Conservation (phyloP, 78 protist species). For the Cavenderia fasciculata region DNA sequence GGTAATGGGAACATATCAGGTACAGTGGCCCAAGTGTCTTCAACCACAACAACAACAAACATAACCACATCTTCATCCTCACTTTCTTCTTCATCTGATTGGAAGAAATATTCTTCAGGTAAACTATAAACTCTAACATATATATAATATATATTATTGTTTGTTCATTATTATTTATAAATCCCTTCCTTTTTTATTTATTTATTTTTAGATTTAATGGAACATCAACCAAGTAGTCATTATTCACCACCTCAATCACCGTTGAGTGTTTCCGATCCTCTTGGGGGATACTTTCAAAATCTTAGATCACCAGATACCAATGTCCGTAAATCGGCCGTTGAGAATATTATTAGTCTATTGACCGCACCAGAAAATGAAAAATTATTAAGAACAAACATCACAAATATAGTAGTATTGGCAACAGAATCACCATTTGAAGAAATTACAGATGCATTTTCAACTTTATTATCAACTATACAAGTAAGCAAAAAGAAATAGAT, state of each 20-base stretch:
- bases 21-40: no score
- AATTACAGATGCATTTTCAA: conserved; percentile 35
- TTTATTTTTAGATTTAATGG: neutral
- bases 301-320: conserved; percentile 49
- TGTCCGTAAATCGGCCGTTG: conserved; percentile 27
- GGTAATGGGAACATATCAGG: no score
- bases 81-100: no score
- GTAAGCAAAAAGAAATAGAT: conserved; percentile 1
- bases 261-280: conserved; percentile 9
- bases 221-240: neutral
- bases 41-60: no score
- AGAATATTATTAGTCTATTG: conserved; percentile 24
- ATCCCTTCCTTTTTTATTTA: no score
- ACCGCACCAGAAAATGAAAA: conserved; percentile 60
- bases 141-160: no score
- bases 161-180: neutral
- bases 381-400: conserved; percentile 16
- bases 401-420: conserved; percentile 27
- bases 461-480: conserved; percentile 33
- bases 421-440: conserved; percentile 67
- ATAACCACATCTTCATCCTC: no score
- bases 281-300: conserved; percentile 33
- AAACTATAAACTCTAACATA: no score
- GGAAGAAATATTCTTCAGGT: no score
- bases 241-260: conserved; percentile 67